These are phyloP conservation scores for Corylus heterophylla DNA, from an alignment of 306 rosid species.

Conservation along the genomic window DNA sequence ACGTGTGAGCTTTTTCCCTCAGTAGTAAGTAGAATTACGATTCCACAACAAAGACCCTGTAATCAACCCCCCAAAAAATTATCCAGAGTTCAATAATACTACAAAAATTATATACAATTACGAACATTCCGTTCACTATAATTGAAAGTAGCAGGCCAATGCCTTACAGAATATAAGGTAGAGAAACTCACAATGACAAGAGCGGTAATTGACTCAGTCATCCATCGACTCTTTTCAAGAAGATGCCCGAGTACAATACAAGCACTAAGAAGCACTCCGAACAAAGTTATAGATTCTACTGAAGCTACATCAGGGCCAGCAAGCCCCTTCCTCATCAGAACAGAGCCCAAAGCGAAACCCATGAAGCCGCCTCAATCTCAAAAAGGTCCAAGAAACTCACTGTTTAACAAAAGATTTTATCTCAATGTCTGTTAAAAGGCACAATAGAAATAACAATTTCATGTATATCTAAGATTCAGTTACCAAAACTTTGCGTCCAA, in stretches of 20 bases:
- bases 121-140: not conserved
- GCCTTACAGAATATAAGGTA: slow-evolving; percentile 2
- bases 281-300: slow-evolving; percentile 47
- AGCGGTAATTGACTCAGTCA: slow-evolving; percentile 59
- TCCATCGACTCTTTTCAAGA: slow-evolving; percentile 55
- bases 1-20: slow-evolving; percentile 52
- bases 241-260: slow-evolving; percentile 63
- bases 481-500: not conserved
- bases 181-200: slow-evolving; percentile 55
- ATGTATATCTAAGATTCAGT: not conserved
- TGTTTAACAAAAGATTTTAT: not conserved
- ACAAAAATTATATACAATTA: not conserved
- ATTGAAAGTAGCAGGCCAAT: not conserved
- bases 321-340: slow-evolving; percentile 20
- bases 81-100: slow-evolving; percentile 6
- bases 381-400: slow-evolving; percentile 15
- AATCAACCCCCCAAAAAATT: slow-evolving; percentile 14
- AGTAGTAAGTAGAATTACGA: slow-evolving; percentile 44
- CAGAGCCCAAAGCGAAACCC: slow-evolving; percentile 27
- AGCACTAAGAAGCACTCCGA: slow-evolving; percentile 54
- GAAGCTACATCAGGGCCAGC: slow-evolving; percentile 23
- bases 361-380: slow-evolving; percentile 16
- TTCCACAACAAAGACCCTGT: slow-evolving; percentile 63
- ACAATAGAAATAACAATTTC: not conserved
- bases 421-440: not conserved